Base-by-base conservation (phyloP, 1,284 basidiomycete genomes). In the Cystobasidiaceae sp. region DNA sequence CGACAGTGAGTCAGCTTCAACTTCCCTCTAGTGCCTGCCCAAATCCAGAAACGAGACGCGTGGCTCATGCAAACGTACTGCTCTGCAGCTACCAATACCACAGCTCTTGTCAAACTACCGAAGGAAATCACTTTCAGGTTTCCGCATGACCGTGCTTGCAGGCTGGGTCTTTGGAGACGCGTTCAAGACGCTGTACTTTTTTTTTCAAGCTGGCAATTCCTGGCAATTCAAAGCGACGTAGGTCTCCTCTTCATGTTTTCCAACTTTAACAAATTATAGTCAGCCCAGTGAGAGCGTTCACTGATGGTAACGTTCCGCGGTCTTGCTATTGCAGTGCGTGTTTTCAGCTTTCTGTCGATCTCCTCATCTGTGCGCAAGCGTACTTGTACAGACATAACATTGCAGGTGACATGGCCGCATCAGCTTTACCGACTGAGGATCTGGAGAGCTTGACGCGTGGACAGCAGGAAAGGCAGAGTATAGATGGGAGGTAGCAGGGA, bases 31-130 rank as follows among this genome's bases (percentile, higher is more conserved):
- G 19, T 13, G 34, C 30, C 30, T 32, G 13, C 19, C 19, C 4
- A 19, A 21, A 13, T 32, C 54, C 11, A 17, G 34, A 8, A 17
- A 3, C 8, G 21, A 4, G 21, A 27, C 46, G 25, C 25, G 6
- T 27, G 17, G 37, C 41, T 59, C 28, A n/a, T n/a, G n/a, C n/a
- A n/a, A n/a, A n/a, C n/a, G n/a, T n/a, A n/a, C n/a, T n/a, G n/a
- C n/a, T n/a, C 30, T 19, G 3, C 56, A 72, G 71, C 74, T 82
- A 0, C 81, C 81, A 0, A 77, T 82, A 51, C 81, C 81, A 1
- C 81, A 82, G 70, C 77, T 81, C 34, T 73, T 82, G 54, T 72
- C 77, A 33, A 82, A 82, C 68, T 78, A 76, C 51, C 69, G 73
- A 6, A 73, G 79, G 33, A 80, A 80, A 67, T 77, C 76, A 13